Base-by-base conservation (phyloP, 73 alveolate genomes). In the Blepharisma stoltei region DNA sequence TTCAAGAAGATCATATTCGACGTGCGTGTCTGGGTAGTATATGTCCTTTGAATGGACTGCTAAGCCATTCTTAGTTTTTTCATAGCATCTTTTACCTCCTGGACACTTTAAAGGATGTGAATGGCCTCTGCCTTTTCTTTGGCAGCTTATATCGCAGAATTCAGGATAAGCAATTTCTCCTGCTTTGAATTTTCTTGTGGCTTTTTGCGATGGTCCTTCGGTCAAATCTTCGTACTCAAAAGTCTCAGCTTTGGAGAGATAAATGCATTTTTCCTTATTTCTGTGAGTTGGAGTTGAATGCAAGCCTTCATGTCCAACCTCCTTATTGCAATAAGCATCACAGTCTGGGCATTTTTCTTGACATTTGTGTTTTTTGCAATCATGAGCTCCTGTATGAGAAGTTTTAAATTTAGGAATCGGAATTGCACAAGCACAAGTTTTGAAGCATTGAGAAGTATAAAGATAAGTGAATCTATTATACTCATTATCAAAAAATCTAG, bases 91-190 rank as follows among this genome's bases (percentile, higher is more conserved):
- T 20, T 50, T 65, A 6, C 71, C 90, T 7, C 88, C 87, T 50
- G 18, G 9, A 54, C 91, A 84, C 27, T 66, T 6, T 45, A 66
- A 69, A 7, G 85, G 71, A 69, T 84, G 91, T 52, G 45, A 54
- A 71, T 84, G 91, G 49, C 83, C 83, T 53, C 91, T 49, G 4
- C 91, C 91, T 54, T 81, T 84, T 68, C 88, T 67, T 23, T 3
- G 1, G 47, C 91, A 84, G 45, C 73, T 45, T 11, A 46, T 0
- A 21, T 83, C 71, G 41, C 91, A 84, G 6, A 47, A 68, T 50
- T 84, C 91, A 8, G 91, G 91, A 4, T 47, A 4, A 54, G 88
- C 52, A n/a, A 84, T 38, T 54, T 84, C 91, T 21, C 84, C 87
- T 6, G 77, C 76, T 3, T 54, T 53, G 45, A 79, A 81, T 27